Evolutionary conservation across 2,329 filamentous ascomycete species (phyloP), one percentile per base, ranked within the genome.

Genomic region (Aschersonia sp.): DNA sequence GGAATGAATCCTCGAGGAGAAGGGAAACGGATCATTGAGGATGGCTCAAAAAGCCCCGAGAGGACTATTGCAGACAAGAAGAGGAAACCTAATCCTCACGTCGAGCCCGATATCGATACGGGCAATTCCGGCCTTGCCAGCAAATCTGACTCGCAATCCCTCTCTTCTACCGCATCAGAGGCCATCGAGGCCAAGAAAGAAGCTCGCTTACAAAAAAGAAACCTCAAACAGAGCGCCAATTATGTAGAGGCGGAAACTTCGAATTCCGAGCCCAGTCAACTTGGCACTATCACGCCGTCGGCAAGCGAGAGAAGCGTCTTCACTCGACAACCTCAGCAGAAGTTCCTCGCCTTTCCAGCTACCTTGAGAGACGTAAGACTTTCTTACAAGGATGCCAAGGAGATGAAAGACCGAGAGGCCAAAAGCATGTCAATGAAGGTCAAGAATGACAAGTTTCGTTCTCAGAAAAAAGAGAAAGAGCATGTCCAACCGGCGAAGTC

Each of bases 191-290:
- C 20, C 20, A 20, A 20, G 20, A 56, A 52, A 40, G 58, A 63
- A 43, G 51, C 58, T 40, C 59, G 63, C 2, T 53, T 55, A 5
- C 61, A 66, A 38, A 67, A 75, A 5, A 65, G 66, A 43, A 67
- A 58, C 41, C 63, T 78, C 47, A 74, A 71, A 51, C 67, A 72
- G 47, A 77, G 72, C 47, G 74, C 75, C 4, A 77, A 81, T 56
- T 80, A 71, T 55, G 66, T 80, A 0, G 76, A 75, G 2, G 72
- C 79, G 1, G 74, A 77, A 50, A 77, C 77, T 3, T 65, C 20
- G 74, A 47, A 79, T 80, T 54, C 77, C 77, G 0, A 61, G 67
- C 42, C 79, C 77, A 0, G 74, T 77, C 4, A 63, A 71, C 51
- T 68, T 71, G 45, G 71, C 78, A 49, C 59, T 72, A 61, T 76